phyloP scores from a whole-genome alignment of 139 green algal genomes.

The Coelastrella sp. region DNA sequence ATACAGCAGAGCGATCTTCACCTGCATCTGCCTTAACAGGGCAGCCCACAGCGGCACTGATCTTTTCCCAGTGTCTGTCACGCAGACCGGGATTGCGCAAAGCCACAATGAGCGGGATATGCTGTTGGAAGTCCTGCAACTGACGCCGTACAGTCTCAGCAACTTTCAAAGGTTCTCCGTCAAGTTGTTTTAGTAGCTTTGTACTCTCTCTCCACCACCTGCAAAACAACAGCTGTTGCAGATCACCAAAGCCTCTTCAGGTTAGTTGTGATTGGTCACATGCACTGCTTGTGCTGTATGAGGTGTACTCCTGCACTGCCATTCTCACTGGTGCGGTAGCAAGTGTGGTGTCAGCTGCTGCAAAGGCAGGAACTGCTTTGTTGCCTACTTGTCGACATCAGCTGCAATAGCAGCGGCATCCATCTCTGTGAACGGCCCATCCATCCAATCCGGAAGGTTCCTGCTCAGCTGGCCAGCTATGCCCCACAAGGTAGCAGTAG shows the following conservation, averaged over 20 bases:
- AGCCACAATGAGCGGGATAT: conserved; percentile 77
- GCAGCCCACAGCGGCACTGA: conserved; percentile 71
- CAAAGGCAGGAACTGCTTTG: no score
- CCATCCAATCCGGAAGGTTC: conserved; percentile 81
- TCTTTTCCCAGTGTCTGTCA: conserved; percentile 73
- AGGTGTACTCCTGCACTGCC: no score
- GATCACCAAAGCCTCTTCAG: no score
- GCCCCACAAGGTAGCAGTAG: conserved; percentile 67
- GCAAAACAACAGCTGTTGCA: not conserved
- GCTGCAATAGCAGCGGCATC: conserved; percentile 71
- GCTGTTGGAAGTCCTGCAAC: conserved; percentile 79
- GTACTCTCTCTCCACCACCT: conserved; percentile 67
- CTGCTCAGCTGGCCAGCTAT: conserved; percentile 60
- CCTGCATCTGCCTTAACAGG: conserved; percentile 73
- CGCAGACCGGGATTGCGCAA: conserved; percentile 81
- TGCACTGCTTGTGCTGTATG: no score
- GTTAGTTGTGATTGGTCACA: no score
- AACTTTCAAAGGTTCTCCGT: conserved; percentile 54
- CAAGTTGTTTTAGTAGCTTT: conserved; percentile 64
- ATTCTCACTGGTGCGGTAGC: no score
- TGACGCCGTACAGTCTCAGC: conserved; percentile 55
- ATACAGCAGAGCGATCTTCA: not conserved
- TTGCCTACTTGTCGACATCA: conserved; percentile 45
- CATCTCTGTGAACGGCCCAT: conserved; percentile 80
- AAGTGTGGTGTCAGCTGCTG: no score